phyloP scores from a whole-genome alignment of 768 basidiomycete species.

The Albatrellus ellisii region DNA sequence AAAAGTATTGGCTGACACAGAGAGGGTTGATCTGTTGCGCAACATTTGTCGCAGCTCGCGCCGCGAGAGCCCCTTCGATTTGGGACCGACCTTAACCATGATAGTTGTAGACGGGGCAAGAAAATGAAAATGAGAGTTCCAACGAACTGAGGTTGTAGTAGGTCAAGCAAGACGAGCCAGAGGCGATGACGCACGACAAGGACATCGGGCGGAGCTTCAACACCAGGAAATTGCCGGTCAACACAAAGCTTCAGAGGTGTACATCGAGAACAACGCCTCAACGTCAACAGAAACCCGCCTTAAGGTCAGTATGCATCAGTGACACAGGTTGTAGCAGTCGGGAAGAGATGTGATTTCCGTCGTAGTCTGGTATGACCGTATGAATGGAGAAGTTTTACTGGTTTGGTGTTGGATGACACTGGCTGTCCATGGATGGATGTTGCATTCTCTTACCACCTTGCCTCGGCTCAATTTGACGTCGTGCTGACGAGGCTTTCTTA shows the following conservation, averaged over 20 bases:
- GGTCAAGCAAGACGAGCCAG: neutral
- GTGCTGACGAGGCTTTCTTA: constrained; percentile 13
- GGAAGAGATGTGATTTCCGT: neutral
- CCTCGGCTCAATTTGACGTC: constrained; percentile 5
- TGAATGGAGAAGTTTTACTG: neutral
- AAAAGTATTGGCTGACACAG: neutral
- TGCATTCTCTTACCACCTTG: neutral
- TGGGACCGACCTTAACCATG: constrained; percentile 4
- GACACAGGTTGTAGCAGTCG: neutral
- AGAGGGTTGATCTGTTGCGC: neutral
- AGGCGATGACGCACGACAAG: neutral
- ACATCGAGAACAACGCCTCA: constrained; percentile 5
- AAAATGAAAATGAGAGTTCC: neutral
- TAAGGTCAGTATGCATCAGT: constrained; percentile 23
- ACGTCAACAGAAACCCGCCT: constrained; percentile 20
- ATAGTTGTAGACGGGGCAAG: neutral
- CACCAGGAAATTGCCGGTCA: neutral
- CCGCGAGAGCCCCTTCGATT: constrained; percentile 3
- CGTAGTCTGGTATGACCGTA: neutral
- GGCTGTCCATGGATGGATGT: constrained; percentile 3
- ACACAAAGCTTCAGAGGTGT: constrained; percentile 2
- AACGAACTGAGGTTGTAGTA: neutral
- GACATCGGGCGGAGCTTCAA: constrained; percentile 8
- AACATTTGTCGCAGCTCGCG: constrained; percentile 5
- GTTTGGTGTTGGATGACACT: constrained; percentile 13